Evolutionary conservation across 306 rosid species (phyloP).

Genomic region (Dryas alaskensis): DNA sequence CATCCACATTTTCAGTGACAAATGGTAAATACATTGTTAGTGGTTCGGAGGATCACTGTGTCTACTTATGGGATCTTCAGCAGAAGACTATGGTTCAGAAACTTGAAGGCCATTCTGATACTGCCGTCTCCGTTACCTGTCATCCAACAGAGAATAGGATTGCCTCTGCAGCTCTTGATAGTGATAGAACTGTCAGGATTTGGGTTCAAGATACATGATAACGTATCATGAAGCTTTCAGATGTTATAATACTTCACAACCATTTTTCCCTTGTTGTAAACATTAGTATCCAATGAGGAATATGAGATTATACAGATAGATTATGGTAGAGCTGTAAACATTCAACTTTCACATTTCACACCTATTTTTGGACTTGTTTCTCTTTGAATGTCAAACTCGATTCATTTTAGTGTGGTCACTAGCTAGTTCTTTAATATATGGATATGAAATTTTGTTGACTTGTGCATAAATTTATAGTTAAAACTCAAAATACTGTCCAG

Average conservation of each 20-base stretch:
- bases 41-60: slow-evolving; percentile 85
- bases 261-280: not conserved
- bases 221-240: not conserved
- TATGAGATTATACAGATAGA: not conserved
- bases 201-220: slow-evolving; percentile 36
- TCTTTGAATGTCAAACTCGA: not conserved
- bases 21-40: slow-evolving; percentile 82
- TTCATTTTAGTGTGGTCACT: not conserved
- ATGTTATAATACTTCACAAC: not conserved
- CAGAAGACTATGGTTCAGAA: slow-evolving; percentile 75
- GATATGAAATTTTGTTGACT: too few relatives aligned
- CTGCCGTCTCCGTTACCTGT: slow-evolving; percentile 77
- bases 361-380: not conserved
- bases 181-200: slow-evolving; percentile 69
- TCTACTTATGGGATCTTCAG: slow-evolving; percentile 93
- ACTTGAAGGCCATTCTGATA: slow-evolving; percentile 85
- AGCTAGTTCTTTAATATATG: too few relatives aligned
- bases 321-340: not conserved
- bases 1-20: slow-evolving; percentile 85
- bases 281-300: not conserved
- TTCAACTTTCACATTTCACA: not conserved
- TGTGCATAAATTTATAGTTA: too few relatives aligned
- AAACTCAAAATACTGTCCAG: too few relatives aligned
- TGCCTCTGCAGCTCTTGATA: slow-evolving; percentile 82
- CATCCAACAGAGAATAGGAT: slow-evolving; percentile 85